Conservation (phyloP, 768 basidiomycete species). For the Coprinellus micaceus region DNA sequence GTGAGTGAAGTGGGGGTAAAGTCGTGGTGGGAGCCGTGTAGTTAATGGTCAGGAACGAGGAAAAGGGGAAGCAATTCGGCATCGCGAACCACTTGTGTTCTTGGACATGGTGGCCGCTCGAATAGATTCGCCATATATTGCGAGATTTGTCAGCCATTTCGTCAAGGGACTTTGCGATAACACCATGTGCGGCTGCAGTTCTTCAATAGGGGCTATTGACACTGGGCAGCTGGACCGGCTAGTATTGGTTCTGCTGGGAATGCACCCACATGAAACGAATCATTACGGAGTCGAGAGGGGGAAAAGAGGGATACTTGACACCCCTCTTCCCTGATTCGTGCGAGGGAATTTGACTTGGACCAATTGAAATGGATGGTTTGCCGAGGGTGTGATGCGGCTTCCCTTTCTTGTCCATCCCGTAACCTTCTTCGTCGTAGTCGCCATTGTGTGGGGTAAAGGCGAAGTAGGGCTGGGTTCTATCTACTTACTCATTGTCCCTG, state of each 20-base stretch:
- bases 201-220: not conserved
- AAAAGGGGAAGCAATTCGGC: not conserved
- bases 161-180: constrained; percentile 9
- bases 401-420: not conserved
- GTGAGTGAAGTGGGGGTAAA: no score
- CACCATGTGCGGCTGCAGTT: constrained; percentile 2
- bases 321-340: not conserved
- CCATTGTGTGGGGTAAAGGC: constrained; percentile 3
- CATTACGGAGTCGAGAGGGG: not conserved
- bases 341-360: not conserved
- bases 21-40: no score
- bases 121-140: constrained; percentile 10
- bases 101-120: not conserved
- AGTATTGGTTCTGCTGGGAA: no score
- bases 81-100: not conserved
- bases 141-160: constrained; percentile 12
- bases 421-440: not conserved
- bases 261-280: not conserved
- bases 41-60: not conserved
- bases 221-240: not conserved
- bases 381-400: not conserved
- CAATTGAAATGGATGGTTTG: not conserved
- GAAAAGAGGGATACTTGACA: not conserved
- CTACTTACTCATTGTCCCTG: not conserved
- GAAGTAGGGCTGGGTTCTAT: not conserved